Evolutionary conservation across 2,329 filamentous ascomycete genomes (phyloP), one percentile per base, ranked within the genome.

Genomic region (Calonectria pseudoreteaudii): DNA sequence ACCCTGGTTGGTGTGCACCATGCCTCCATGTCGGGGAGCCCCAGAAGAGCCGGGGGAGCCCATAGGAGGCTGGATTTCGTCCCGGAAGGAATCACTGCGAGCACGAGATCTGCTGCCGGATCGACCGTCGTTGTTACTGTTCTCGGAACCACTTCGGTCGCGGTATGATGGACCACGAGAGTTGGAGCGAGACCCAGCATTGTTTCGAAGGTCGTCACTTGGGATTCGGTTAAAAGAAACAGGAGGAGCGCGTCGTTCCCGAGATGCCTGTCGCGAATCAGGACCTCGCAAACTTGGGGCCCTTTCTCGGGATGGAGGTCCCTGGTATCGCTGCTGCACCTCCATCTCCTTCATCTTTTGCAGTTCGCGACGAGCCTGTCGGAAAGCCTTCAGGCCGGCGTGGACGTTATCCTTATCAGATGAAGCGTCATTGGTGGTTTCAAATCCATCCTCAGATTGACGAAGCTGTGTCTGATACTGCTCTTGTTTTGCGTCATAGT

Each of bases 331-430:
- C 20, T 86, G 84, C 62, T 88, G 83, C 4, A 84, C 81, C 73
- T 91, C 90, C 1, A 87, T 74, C 76, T 91, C 90, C 81, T 88
- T 91, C 77, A 89, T 86, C 73, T 84, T 88, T 76, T 91, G 90
- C 20, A 91, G 83, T 70, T 92, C 90, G 16, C 89, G 87, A 14
- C 89, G 86, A 1, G 90, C 90, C 78, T 92, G 90, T 34, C 89
- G 85, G 78, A 92, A 92, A 2, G 90, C 88, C 68, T 86, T 88
- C 26, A 91, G 83, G 0, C 90, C 90, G 2, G 88, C 87, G 71
- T 90, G 87, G 10, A 87, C 76, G 34, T 81, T 83, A 0, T 87
- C 86, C 49, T 86, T 84, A 30, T 81, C 84, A 13, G 79, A 31
- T 31, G 31, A 76, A 36, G 66, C 64, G 8, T 69, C 73, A 10